Base-by-base conservation (phyloP, 352 stramenopile species). In the Globisporangium sylvaticum region DNA sequence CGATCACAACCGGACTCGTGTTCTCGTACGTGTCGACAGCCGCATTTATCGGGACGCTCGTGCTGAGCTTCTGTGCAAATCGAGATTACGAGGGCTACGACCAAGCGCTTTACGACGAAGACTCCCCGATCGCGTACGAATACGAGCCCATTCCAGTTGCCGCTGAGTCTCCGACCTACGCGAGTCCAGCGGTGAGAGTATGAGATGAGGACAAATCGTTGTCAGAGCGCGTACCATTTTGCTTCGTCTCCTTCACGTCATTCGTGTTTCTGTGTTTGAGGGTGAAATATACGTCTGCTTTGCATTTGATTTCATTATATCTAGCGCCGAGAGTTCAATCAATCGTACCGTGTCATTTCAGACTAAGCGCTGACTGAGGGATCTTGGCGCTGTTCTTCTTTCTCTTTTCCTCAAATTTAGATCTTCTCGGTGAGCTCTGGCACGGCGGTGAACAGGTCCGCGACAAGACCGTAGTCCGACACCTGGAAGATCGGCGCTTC, bases 401-500 rank as follows among this genome's bases (percentile, higher is more conserved):
- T 15, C 18, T 53, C 37, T 52, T 44, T 56, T 39, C n/a, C 46
- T 27, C 59, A 64, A 57, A 55, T 80, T 84, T 86, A 98, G 70
- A 99, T 77, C 83, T 99, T 99, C 68, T 98, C 87, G 6, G 95
- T 98, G 65, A 99, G 81, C 78, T 99, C 97, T 3, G 98, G 98
- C 42, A 99, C 91, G 62, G 85, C 94, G 31, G 91, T 91, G 81
- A 99, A 99, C 53, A 99, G 87, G 82, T 99, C 98, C 46, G 81
- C 96, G n/a, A 98, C 94, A 22, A 99, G 82, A 34, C 97, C 97
- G 80, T 99, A 99, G 89, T 99, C 98, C 29, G 97, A 92, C 37
- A 99, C 96, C 75, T 98, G 90, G 84, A 99, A 99, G 78, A 99
- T 99, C 37, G 98, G 98, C 9, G 97, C 97, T 69, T 99, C 97